Evolutionary conservation across 805 yeast species (phyloP), one percentile per base, ranked within the genome.

Genomic region (Candida corydali): DNA sequence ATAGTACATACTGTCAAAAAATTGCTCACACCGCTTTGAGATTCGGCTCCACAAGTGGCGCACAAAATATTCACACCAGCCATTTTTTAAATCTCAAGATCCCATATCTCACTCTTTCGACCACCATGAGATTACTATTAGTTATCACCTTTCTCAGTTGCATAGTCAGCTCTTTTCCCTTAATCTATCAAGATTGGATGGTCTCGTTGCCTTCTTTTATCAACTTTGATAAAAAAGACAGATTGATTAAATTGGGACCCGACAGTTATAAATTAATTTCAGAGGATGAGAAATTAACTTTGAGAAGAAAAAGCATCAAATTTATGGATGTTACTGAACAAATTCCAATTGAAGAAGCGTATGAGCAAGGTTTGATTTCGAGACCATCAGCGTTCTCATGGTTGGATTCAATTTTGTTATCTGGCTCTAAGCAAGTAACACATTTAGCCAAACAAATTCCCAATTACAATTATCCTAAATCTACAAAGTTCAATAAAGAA

Each of bases 261-360:
- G 43, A 47, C 17, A 46, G 54, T 4, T 65, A 44, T 40, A 46
- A 47, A 34, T 30, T 63, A 2, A 62, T 62, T n/a, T 44, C 60
- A 9, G 76, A 70, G 41, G 39, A 43, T 6, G 63, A 59, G 8
- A 70, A 69, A 43, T 45, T 60, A 38, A 36, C 44, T 4, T 52
- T 63, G 38, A 55, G 47, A 38, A 55, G 75, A 35, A 54, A 63
- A 26, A 80, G 80, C 34, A 55, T 68, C 23, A 70, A 64, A 17
- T 83, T 81, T 52, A 75, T 84, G 44, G 91, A 83, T 58, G 69
- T 82, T 22, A 81, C 91, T 8, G 65, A 66, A 38, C 55, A 51
- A n/a, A 45, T 67, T n/a, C 52, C 63, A 12, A 50, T 64, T 10
- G 61, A 63, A 22, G 63, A 55, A 17, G 71, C 70, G 4, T 41